Evolutionary conservation across 176 grass and related monocot genomes (phyloP).

Genomic region (Pontederia paniculata): DNA sequence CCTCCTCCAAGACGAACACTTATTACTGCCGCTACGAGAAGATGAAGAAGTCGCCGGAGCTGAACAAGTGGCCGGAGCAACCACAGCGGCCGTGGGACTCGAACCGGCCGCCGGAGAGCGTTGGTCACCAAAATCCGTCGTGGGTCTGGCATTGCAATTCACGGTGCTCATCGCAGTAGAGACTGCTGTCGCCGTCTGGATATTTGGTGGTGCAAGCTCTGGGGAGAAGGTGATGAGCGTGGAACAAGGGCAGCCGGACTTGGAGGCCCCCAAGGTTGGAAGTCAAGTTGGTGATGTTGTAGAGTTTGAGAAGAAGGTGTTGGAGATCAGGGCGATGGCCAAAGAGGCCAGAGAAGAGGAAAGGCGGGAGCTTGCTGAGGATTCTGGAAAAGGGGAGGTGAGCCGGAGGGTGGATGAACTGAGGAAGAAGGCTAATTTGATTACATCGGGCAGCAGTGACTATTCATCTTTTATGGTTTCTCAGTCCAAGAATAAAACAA

Average conservation of each 20-base stretch:
- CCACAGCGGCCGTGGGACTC: conserved; percentile 2
- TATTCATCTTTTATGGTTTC: conserved; percentile 1
- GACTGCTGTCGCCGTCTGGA: conserved; percentile 13
- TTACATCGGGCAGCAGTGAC: conserved; percentile 1
- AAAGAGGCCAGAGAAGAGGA: conserved; percentile 22
- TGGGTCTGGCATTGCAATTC: conserved; percentile 15
- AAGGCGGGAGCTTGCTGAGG: conserved; percentile 12
- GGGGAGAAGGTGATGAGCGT: background rate
- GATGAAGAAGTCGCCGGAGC: background rate
- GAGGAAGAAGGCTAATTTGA: conserved; percentile 6
- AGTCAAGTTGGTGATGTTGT: background rate
- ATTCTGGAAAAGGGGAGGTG: background rate
- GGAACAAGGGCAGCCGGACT: background rate
- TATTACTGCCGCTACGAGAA: no score
- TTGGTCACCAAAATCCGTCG: background rate
- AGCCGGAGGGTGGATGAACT: background rate
- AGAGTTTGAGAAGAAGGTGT: conserved; percentile 16
- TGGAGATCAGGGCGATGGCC: conserved; percentile 22
- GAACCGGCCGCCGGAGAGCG: background rate
- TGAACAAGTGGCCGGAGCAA: background rate
- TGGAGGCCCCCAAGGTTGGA: background rate
- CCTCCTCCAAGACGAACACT: background rate
- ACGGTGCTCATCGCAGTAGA: conserved; percentile 12
- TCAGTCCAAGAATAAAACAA: background rate
- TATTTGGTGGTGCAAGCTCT: conserved; percentile 3